Percentiles rank a stretch among this genome's conserved stretches.
Evolutionary conservation across 202 grass and related monocot species (phyloP).

Genomic region (Elaeis oleifera): DNA sequence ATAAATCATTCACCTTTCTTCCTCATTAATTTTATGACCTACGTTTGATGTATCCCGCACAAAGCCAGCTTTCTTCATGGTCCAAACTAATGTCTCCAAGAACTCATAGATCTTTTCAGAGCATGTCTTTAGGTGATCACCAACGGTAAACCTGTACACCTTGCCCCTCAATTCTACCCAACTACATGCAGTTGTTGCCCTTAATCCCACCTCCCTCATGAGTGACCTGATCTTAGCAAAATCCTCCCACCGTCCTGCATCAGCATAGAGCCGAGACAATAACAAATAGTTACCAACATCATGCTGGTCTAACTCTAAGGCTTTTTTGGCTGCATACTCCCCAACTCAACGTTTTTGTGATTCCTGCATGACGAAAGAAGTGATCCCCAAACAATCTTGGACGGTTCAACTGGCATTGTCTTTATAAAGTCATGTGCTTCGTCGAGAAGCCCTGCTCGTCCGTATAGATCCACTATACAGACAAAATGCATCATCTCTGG

Average conservation of each 20-base stretch:
- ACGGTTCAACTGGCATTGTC: conserved; percentile 7
- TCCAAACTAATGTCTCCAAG: conserved; percentile 24
- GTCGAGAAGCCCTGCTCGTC: conserved; percentile 2
- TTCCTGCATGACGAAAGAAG: conserved; percentile 20
- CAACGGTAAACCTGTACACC: conserved; percentile 15
- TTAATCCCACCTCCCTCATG: conserved; percentile 9
- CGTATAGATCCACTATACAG: conserved; percentile 21
- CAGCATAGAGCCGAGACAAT: conserved; percentile 13
- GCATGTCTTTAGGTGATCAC: conserved; percentile 2
- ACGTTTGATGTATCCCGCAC: conserved; percentile 20
- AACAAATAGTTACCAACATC: conserved; percentile 4
- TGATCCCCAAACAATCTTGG: conserved; percentile 11
- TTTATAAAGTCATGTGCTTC: conserved; percentile 15
- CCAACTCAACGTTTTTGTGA: conserved; percentile 9
- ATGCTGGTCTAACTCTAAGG: conserved; percentile 2
- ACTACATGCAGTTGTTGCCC: conserved; percentile 10
- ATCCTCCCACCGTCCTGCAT: conserved; percentile 9
- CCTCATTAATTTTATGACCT: conserved; percentile 12
- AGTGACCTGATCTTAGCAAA: conserved; percentile 6
- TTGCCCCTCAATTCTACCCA: conserved; percentile 17
- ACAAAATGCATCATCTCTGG: conserved; percentile 20
- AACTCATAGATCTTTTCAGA: conserved; percentile 27
- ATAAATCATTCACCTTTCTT: conserved; percentile 19
- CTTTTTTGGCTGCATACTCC: conserved; percentile 14
- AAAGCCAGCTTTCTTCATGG: conserved; percentile 15